Base-by-base conservation (phyloP, 176 grass and related monocot species). In the Oryza punctata region DNA sequence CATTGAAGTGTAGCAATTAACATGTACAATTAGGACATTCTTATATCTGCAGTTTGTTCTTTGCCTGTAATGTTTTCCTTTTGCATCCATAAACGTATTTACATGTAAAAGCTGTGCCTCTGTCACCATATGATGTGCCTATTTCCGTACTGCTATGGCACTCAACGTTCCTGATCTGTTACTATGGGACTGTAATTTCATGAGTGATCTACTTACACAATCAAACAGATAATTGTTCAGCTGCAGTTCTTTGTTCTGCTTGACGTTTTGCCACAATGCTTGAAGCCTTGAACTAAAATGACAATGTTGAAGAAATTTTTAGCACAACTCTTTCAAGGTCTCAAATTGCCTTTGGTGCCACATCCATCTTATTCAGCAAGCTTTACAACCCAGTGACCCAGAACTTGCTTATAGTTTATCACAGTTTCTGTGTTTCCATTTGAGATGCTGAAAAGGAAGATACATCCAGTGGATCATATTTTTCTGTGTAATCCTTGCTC, bases 401-500 rank as follows among this genome's bases (percentile, higher is more conserved):
- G 5, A 72, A 71, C 21, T 11, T 6, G 44, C 5, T 1, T 26
- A 72, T 45, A 44, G 26, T 45, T 72, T 45, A 28, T 69, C 38
- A 16, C 12, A 70, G 38, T 7, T 85, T 45, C 25, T 1, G 27
- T 23, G 57, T 50, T 50, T 45, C 15, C 44, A 27, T 49, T 29
- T 73, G 14, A 73, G 38, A 73, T 49, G 70, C 70, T 29, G 70
- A 73, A 18, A 49, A 19, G 2, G 14, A 45, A 27, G 21, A 43
- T 25, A 73, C n/a, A 47, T 75, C 3, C 65, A 11, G 8, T 37
- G 28, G 41, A 50, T 66, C 13, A 33, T 65, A 52, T 24, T 75
- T 83, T 66, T 83, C 71, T 49, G 0, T 25, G 41, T 75, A 83
- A 75, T 38, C 21, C 2, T 83, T 43, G 70, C 19, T 54, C 45